Evolutionary conservation across 345 rosid species (phyloP), one percentile per base, ranked within the genome.

Genomic region (Linum usitatissimum): DNA sequence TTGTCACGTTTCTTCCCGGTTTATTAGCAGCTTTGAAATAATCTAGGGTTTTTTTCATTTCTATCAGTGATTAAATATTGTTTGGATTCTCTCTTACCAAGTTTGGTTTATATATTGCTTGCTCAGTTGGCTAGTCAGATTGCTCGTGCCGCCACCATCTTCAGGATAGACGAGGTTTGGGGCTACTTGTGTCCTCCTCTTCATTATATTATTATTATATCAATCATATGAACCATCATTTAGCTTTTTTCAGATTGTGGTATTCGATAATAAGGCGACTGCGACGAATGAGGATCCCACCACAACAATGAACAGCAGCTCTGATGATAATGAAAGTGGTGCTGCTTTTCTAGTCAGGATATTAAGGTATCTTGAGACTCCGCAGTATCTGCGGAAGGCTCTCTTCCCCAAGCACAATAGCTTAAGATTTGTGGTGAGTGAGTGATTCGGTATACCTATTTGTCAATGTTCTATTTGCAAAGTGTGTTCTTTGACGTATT

Each of bases 391-490:
- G 69, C 83, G 97, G 65, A 93, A 81, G 67, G 71, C 92, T 62
- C 84, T 93, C 48, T 93, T 90, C 73, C 92, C 97, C 1, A 84
- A 66, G 83, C 95, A 80, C 53, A 79, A 70, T 70, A 81, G 75
- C 90, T 77, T 93, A 57, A 79, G 88, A 81, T 90, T 66, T 78
- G 99, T 87, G 92, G n/a, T n/a, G n/a, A n/a, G 97, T 87, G 68
- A 28, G 87, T 6, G 68, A 48, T 64, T 61, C 5, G 5, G 8
- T 40, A 54, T 23, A 39, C 51, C 31, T 8, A 51, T 31, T 13
- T 62, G n/a, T 2, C 40, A n/a, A 12, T 39, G 23, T 42, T 58
- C n/a, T 17, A 39, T 57, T 2, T 39, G 17, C 2, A 31, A 34
- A 21, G 1, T 7, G 18, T 61, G 5, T n/a, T 54, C 62, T 48